Percentiles rank a stretch among this genome's conserved stretches.
These are phyloP conservation scores for Rauvolfia tetraphylla DNA, from an alignment of 257 asterid species.

Conservation along the genomic window DNA sequence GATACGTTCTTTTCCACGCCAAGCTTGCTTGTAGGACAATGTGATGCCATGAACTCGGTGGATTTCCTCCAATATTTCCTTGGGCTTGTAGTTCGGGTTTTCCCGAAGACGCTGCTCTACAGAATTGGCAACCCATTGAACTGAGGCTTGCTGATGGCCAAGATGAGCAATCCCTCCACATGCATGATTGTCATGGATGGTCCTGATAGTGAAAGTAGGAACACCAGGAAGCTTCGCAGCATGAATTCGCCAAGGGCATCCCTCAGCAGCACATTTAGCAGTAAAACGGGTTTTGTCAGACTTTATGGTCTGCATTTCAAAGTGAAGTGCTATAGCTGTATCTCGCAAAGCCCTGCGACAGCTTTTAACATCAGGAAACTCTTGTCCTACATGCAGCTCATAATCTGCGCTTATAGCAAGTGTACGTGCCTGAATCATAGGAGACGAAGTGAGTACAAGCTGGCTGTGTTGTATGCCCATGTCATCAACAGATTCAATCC, in stretches of 20 bases:
- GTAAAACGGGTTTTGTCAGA: slow-evolving; percentile 92
- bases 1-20: slow-evolving; percentile 96
- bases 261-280: slow-evolving; percentile 84
- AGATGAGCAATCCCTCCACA: slow-evolving; percentile 89
- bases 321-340: slow-evolving; percentile 92
- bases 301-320: slow-evolving; percentile 87
- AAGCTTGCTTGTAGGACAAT: slow-evolving; percentile 91
- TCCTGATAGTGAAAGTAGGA: slow-evolving; percentile 86
- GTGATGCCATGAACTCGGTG: slow-evolving; percentile 80
- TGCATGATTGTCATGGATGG: slow-evolving; percentile 68
- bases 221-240: slow-evolving; percentile 98
- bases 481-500: slow-evolving; percentile 49
- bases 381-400: slow-evolving; percentile 91
- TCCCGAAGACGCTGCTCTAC: slow-evolving; percentile 84
- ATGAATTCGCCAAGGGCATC: slow-evolving; percentile 95
- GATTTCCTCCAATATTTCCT: slow-evolving; percentile 91
- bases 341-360: slow-evolving; percentile 87
- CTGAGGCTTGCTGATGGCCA: slow-evolving; percentile 98
- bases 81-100: slow-evolving; percentile 88
- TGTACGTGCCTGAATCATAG: slow-evolving; percentile 75
- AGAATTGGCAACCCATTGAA: slow-evolving; percentile 94
- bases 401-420: slow-evolving; percentile 49
- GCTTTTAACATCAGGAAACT: slow-evolving; percentile 82
- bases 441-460: slow-evolving; percentile 49
- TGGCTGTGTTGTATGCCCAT: slow-evolving; percentile 44